Evolutionary conservation across 2,329 filamentous ascomycete species (phyloP).

Genomic region (Fusarium circinatum): DNA sequence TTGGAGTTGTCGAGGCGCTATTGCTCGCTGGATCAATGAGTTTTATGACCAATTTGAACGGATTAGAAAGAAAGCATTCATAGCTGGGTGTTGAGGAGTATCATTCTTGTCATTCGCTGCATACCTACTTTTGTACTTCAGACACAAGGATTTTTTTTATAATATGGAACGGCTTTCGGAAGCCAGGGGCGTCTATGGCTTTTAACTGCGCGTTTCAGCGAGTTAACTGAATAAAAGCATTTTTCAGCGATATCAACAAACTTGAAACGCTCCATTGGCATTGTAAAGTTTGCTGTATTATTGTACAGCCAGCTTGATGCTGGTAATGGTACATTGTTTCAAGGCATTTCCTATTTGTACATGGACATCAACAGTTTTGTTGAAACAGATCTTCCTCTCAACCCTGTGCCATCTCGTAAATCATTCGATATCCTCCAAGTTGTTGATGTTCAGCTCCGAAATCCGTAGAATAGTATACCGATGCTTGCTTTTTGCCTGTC

Average conservation of each 20-base stretch:
- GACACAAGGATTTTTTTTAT: constrained; percentile 9
- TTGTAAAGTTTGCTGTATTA: constrained; percentile 39
- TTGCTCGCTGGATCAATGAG: constrained; percentile 34
- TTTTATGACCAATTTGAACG: constrained; percentile 39
- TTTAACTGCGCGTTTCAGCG: constrained; percentile 22
- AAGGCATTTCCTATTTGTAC: constrained; percentile 40
- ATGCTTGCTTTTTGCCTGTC: constrained; percentile 88
- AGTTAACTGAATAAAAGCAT: constrained; percentile 34
- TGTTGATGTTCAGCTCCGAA: constrained; percentile 77
- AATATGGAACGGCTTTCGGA: constrained; percentile 28
- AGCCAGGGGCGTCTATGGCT: constrained; percentile 33
- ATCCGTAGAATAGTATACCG: constrained; percentile 87
- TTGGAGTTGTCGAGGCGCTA: constrained; percentile 24
- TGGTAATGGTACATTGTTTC: constrained; percentile 44
- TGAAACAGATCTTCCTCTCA: constrained; percentile 15
- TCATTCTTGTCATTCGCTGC: constrained; percentile 43
- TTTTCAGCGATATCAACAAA: constrained; percentile 28
- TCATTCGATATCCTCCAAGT: constrained; percentile 53
- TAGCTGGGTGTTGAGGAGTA: constrained; percentile 48
- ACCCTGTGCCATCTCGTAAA: constrained; percentile 10
- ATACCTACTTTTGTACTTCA: constrained; percentile 36
- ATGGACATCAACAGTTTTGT: constrained; percentile 28
- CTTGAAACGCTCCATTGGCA: not conserved
- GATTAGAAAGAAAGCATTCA: constrained; percentile 41
- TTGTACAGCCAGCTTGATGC: constrained; percentile 45